phyloP scores from a whole-genome alignment of 2,329 filamentous ascomycete species.

The Claviceps paspali region DNA sequence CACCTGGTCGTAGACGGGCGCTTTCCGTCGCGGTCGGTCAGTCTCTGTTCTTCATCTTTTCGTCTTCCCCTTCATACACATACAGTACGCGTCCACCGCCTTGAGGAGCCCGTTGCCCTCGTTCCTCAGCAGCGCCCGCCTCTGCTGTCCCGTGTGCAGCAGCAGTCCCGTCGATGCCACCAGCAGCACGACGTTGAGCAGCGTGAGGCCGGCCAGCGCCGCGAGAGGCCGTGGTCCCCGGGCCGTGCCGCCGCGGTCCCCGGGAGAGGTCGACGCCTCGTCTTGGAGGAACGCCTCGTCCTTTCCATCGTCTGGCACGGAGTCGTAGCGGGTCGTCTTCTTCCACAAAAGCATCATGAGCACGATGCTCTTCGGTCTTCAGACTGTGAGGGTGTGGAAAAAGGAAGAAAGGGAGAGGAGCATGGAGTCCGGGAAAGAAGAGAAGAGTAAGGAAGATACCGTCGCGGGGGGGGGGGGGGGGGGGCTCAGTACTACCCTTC shows the following conservation, averaged over 20 bases:
- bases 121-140: neutral
- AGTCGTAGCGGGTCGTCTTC: too few relatives aligned
- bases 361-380: too few relatives aligned
- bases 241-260: neutral
- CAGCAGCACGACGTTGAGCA: neutral
- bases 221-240: neutral
- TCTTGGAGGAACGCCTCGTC: neutral
- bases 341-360: too few relatives aligned
- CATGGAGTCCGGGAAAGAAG: too few relatives aligned
- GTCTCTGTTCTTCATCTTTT: too few relatives aligned
- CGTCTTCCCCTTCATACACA: too few relatives aligned
- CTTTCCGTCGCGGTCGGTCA: neutral
- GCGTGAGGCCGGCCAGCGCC: neutral
- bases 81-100: neutral
- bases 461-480: too few relatives aligned
- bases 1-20: conserved; percentile 1
- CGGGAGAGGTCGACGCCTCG: neutral
- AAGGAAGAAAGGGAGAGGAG: too few relatives aligned
- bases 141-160: neutral
- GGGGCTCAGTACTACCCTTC: too few relatives aligned
- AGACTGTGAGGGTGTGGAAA: too few relatives aligned
- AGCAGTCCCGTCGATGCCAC: neutral
- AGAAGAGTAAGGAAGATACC: too few relatives aligned
- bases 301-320: neutral
- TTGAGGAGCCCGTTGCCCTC: neutral